Conservation (phyloP, 2,329 filamentous ascomycete species). For the Claviceps purpurea region DNA sequence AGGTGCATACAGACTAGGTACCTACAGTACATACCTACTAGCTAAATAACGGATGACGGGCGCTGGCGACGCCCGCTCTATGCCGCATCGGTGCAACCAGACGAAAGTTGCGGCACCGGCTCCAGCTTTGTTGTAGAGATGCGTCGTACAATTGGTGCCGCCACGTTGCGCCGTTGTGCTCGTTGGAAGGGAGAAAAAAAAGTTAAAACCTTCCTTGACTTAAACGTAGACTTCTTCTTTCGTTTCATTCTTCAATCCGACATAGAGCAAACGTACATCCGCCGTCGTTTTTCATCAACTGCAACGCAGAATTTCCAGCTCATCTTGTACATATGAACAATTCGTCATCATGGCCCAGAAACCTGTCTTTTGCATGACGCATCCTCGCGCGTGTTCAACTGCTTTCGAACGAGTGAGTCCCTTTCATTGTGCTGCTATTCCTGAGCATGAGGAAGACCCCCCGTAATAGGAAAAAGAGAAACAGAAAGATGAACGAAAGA, state of each 20-base stretch:
- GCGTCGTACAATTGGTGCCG: not conserved
- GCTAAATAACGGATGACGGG: no score
- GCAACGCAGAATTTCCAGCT: not conserved
- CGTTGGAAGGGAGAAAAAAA: not conserved
- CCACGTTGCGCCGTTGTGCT: not conserved
- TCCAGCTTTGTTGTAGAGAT: conserved; percentile 15
- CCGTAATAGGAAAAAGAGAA: no score
- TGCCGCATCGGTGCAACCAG: no score
- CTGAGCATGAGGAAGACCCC: not conserved
- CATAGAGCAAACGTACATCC: not conserved
- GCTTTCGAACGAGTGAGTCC: conserved; percentile 79
- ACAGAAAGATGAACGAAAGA: not conserved
- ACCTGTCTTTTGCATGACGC: conserved; percentile 81
- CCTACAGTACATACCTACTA: no score
- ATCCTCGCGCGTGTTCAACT: conserved; percentile 89
- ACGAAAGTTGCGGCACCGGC: no score
- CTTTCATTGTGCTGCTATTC: not conserved
- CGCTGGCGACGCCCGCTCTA: no score
- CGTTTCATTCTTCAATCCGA: not conserved
- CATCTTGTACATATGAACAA: not conserved
- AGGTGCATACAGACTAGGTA: no score
- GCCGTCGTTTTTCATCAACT: not conserved
- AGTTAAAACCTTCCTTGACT: no score
- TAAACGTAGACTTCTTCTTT: no score
- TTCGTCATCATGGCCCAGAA: conserved; percentile 3